These are phyloP conservation scores for Hyaloscypha variabilis DNA, from an alignment of 495 filamentous ascomycete genomes.

Conservation along the genomic window DNA sequence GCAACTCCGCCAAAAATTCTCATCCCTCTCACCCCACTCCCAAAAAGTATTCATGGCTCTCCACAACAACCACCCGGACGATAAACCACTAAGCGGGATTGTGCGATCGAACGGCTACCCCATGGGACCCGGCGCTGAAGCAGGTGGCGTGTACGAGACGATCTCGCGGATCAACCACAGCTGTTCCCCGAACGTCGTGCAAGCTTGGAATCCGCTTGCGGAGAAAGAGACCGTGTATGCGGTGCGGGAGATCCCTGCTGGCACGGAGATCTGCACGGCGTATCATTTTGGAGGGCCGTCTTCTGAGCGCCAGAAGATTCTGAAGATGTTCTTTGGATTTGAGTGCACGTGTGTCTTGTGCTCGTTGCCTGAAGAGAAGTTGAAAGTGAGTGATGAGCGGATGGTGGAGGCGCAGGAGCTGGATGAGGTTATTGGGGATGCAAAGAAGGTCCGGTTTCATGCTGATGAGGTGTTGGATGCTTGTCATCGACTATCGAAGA, in stretches of 20 bases:
- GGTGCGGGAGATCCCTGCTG: conserved; percentile 39
- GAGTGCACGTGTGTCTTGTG: conserved; percentile 43
- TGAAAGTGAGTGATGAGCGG: conserved; percentile 37
- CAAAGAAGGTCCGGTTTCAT: conserved; percentile 22
- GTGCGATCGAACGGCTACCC: conserved; percentile 43
- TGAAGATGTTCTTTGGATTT: conserved; percentile 43
- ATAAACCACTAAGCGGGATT: conserved; percentile 38
- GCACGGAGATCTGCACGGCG: conserved; percentile 45
- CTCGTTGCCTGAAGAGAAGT: conserved; percentile 30
- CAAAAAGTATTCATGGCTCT: conserved; percentile 45
- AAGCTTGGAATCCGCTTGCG: conserved; percentile 41
- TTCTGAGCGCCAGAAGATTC: conserved; percentile 23
- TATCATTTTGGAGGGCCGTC: conserved; percentile 40
- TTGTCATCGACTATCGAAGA: conserved; percentile 32
- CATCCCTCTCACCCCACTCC: conserved; percentile 35
- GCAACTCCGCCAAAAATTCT: conserved; percentile 36
- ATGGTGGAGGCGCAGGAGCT: conserved; percentile 34
- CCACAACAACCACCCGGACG: conserved; percentile 44
- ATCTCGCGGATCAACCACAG: conserved; percentile 45
- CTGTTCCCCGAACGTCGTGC: conserved; percentile 45
- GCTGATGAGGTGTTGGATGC: conserved; percentile 34
- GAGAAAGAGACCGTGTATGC: conserved; percentile 42
- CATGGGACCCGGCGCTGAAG: conserved; percentile 33
- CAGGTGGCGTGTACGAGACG: conserved; percentile 40
- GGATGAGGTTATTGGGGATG: conserved; percentile 38